Conservation (phyloP, 2,329 filamentous ascomycete species). For the Emergomyces orientalis region DNA sequence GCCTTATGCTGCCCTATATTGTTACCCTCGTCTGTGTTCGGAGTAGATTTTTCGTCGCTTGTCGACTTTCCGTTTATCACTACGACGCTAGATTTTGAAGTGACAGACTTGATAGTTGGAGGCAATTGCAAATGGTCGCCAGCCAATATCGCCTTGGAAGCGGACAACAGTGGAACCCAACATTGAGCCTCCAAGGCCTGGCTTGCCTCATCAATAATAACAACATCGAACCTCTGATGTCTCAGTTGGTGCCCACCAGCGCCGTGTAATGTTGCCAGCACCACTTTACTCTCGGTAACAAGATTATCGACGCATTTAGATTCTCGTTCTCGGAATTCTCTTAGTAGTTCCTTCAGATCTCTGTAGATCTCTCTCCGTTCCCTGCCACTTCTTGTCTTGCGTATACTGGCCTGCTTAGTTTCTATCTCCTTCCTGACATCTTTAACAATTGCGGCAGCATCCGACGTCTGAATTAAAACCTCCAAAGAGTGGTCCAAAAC, state of each 20-base stretch:
- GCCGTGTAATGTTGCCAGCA: slow-evolving; percentile 86
- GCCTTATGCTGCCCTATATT: slow-evolving; percentile 18
- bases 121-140: slow-evolving; percentile 92
- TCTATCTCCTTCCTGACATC: slow-evolving; percentile 93
- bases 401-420: slow-evolving; percentile 74
- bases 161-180: slow-evolving; percentile 80
- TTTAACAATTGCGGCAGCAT: slow-evolving; percentile 78
- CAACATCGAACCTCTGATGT: slow-evolving; percentile 76
- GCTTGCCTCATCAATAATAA: slow-evolving; percentile 92
- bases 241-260: slow-evolving; percentile 76
- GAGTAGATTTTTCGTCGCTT: slow-evolving; percentile 14
- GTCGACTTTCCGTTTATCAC: slow-evolving; percentile 25
- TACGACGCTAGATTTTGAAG: slow-evolving; percentile 41
- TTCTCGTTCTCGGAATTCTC: slow-evolving; percentile 82
- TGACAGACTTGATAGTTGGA: slow-evolving; percentile 79
- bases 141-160: slow-evolving; percentile 76
- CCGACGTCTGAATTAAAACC: slow-evolving; percentile 79
- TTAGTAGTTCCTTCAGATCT: slow-evolving; percentile 74
- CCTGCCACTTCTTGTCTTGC: slow-evolving; percentile 71
- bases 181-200: slow-evolving; percentile 94
- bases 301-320: slow-evolving; percentile 68
- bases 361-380: slow-evolving; percentile 74
- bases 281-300: slow-evolving; percentile 69
- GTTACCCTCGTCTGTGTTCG: slow-evolving; percentile 18
- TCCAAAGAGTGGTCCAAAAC: slow-evolving; percentile 87